Percentiles rank a stretch among this genome's conserved stretches.
Conservation (phyloP, 2,329 filamentous ascomycete genomes). For the Aspergillus novoparasiticus region DNA sequence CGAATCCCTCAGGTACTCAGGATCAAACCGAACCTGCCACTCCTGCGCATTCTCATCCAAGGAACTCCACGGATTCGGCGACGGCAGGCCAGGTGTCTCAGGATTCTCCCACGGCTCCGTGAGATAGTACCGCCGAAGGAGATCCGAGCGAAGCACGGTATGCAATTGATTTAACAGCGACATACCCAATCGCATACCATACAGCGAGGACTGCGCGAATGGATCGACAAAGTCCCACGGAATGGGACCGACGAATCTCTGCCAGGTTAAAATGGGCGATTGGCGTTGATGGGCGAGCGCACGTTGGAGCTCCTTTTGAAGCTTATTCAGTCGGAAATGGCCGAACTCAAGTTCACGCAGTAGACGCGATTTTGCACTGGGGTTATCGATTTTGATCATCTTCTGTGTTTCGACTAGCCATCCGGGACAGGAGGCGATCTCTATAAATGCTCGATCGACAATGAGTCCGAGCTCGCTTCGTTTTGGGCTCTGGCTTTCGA, state of each 20-base stretch:
- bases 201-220: neutral
- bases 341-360: neutral
- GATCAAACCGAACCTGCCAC: slow-evolving; percentile 10
- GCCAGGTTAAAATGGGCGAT: neutral
- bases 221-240: neutral
- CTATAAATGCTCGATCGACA: neutral
- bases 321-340: neutral
- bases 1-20: neutral
- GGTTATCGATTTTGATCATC: neutral
- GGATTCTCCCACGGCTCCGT: neutral
- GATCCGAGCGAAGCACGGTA: neutral
- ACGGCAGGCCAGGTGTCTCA: neutral
- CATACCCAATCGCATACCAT: neutral
- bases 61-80: neutral
- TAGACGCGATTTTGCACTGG: neutral
- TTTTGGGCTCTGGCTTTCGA: neutral
- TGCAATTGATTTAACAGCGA: neutral
- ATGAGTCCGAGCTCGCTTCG: neutral
- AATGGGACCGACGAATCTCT: neutral
- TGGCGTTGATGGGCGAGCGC: neutral
- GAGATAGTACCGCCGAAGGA: neutral
- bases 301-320: neutral
- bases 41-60: neutral
- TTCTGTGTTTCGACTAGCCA: neutral
- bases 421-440: neutral